Evolutionary conservation across 2,329 filamentous ascomycete genomes (phyloP).

Genomic region (Ophiostoma sp.): DNA sequence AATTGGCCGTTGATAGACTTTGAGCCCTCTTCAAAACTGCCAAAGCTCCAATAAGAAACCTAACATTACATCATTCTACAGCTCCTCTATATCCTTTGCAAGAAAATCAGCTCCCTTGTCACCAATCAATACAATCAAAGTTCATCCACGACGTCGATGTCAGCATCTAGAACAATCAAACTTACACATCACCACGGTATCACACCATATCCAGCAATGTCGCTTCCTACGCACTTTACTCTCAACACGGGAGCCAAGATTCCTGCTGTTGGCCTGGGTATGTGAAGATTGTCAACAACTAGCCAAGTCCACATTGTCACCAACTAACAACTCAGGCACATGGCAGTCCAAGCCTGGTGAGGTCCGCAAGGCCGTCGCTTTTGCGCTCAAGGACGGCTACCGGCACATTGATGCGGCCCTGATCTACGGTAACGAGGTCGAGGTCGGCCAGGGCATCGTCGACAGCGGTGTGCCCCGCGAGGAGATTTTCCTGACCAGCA

Average conservation of each 20-base stretch:
- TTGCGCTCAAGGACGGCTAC: constrained; percentile 26
- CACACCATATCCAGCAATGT: background rate
- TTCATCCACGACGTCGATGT: background rate
- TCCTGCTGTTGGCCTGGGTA: constrained; percentile 52
- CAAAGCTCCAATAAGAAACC: background rate
- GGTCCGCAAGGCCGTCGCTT: constrained; percentile 22
- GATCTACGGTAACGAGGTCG: constrained; percentile 28
- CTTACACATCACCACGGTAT: background rate
- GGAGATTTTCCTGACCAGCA: constrained; percentile 58
- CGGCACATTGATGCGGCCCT: constrained; percentile 29
- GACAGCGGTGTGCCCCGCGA: constrained; percentile 47
- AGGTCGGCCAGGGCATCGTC: constrained; percentile 48
- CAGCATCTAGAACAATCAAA: background rate
- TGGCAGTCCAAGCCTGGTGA: constrained; percentile 23
- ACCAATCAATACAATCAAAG: background rate
- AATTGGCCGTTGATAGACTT: background rate
- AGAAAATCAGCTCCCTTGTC: too few relatives aligned
- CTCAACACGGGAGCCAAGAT: constrained; percentile 61
- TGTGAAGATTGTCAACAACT: constrained; percentile 17
- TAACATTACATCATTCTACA: background rate
- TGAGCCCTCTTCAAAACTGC: background rate
- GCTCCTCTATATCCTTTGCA: too few relatives aligned
- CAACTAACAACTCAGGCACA: constrained; percentile 33
- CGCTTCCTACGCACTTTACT: constrained; percentile 24
- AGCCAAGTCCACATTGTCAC: background rate